phyloP scores from a whole-genome alignment of 2,329 filamentous ascomycete species.

The Lasiodiplodia sp. region DNA sequence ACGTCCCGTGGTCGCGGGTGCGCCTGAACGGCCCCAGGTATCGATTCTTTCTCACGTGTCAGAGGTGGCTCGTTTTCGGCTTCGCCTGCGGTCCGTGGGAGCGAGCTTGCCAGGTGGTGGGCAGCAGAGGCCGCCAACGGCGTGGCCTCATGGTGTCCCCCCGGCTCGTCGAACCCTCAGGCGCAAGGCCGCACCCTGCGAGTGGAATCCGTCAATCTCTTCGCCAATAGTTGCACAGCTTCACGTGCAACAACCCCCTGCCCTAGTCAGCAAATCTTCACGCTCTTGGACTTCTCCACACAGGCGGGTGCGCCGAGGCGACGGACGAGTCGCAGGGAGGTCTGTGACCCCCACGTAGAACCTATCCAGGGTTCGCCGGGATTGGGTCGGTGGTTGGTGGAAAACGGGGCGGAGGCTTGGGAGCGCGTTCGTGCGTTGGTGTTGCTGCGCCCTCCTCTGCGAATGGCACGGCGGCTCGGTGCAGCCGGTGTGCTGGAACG shows the following conservation, averaged over 20 bases:
- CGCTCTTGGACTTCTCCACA: constrained; percentile 27
- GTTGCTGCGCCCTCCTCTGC: constrained; percentile 18
- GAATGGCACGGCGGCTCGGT: constrained; percentile 27
- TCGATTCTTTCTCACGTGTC: constrained; percentile 25
- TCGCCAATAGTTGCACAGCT: constrained; percentile 21
- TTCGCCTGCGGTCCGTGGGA: not conserved
- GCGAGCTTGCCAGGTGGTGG: not conserved
- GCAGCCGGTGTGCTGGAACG: constrained; percentile 24
- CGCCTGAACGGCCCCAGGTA: constrained; percentile 24
- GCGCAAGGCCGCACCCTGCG: constrained; percentile 19
- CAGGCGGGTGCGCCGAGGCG: constrained; percentile 24
- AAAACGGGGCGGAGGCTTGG: constrained; percentile 16
- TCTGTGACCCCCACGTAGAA: constrained; percentile 28
- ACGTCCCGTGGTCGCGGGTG: constrained; percentile 8
- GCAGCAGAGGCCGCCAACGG: constrained; percentile 6
- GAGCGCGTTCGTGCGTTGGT: constrained; percentile 17
- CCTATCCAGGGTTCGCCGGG: constrained; percentile 9
- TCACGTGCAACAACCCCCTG: constrained; percentile 15
- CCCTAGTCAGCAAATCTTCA: constrained; percentile 26
- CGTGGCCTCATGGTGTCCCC: constrained; percentile 8
- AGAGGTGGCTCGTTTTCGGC: constrained; percentile 19
- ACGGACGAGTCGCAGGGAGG: constrained; percentile 5
- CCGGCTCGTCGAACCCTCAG: not conserved
- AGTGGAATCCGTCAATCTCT: constrained; percentile 24
- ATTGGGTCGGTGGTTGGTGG: constrained; percentile 21